Evolutionary conservation across 345 rosid genomes (phyloP).

Genomic region (Gynandropsis gynandra): DNA sequence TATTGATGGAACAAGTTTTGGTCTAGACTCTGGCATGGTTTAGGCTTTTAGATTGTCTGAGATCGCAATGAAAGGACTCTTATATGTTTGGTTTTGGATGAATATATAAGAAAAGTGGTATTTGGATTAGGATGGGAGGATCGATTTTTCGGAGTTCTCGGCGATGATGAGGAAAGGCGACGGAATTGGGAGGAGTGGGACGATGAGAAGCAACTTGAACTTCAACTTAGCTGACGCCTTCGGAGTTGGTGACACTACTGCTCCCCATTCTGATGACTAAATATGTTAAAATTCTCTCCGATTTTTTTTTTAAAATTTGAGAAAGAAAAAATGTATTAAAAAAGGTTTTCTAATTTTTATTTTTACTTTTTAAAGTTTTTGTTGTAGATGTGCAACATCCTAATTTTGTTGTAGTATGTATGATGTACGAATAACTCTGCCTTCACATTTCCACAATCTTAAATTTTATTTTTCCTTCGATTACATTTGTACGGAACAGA

Average conservation of each 20-base stretch:
- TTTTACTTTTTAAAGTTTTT: background rate
- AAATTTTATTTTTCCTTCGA: no score
- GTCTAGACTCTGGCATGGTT: background rate
- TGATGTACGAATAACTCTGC: no score
- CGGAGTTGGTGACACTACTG: constrained; percentile 28
- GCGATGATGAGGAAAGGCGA: constrained; percentile 89
- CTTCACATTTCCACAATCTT: no score
- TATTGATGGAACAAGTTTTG: background rate
- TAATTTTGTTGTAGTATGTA: background rate
- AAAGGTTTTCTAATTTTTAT: background rate
- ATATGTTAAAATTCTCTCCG: background rate
- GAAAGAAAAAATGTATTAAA: no score
- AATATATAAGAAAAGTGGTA: no score
- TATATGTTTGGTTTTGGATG: no score
- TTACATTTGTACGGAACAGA: no score
- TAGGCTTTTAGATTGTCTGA: no score
- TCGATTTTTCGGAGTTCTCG: constrained; percentile 44
- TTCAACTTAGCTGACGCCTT: constrained; percentile 68
- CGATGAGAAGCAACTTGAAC: constrained; percentile 69
- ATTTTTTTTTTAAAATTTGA: constrained; percentile 10
- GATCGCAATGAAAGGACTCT: no score
- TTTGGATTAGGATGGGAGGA: constrained; percentile 30
- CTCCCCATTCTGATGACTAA: constrained; percentile 17
- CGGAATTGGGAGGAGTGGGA: constrained; percentile 58
- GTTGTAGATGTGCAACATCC: constrained; percentile 22